These are phyloP conservation scores for Alternaria triticina DNA, from an alignment of 2,329 filamentous ascomycete species.

Conservation along the genomic window DNA sequence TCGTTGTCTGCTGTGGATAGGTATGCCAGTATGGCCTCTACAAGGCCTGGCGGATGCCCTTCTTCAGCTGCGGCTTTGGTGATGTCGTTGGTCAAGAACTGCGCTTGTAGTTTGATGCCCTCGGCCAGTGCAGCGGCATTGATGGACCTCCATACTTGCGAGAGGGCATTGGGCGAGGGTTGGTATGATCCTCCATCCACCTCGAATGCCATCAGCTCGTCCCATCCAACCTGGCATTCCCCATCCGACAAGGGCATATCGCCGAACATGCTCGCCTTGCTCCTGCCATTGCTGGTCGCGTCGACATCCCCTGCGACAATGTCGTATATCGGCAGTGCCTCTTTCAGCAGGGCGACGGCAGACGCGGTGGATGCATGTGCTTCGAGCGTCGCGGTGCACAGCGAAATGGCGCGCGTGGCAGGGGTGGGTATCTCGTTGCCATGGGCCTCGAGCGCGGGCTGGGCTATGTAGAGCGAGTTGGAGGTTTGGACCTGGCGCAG, in stretches of 20 bases:
- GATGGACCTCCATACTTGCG: conserved; percentile 58
- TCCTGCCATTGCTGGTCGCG: conserved; percentile 34
- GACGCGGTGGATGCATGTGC: conserved; percentile 44
- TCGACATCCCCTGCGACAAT: conserved; percentile 35
- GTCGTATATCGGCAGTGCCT: conserved; percentile 50
- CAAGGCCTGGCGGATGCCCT: conserved; percentile 47
- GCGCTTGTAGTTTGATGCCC: conserved; percentile 47
- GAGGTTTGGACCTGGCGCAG: conserved; percentile 70
- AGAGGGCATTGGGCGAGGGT: conserved; percentile 56
- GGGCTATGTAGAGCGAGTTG: conserved; percentile 65
- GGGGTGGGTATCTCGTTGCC: conserved; percentile 41
- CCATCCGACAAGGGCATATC: conserved; percentile 60
- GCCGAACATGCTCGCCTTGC: conserved; percentile 52
- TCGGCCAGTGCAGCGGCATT: conserved; percentile 51
- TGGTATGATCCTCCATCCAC: conserved; percentile 49
- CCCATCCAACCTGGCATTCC: conserved; percentile 60
- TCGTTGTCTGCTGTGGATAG: conserved; percentile 39
- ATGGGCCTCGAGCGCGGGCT: conserved; percentile 49
- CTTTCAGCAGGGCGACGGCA: conserved; percentile 45
- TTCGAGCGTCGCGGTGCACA: conserved; percentile 55
- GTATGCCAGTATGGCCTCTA: conserved; percentile 46
- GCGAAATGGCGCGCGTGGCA: conserved; percentile 52
- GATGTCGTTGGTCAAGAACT: conserved; percentile 46
- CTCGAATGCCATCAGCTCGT: conserved; percentile 61
- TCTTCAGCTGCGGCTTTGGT: conserved; percentile 43